Percentiles rank a stretch among this genome's conserved stretches.
phyloP scores from a whole-genome alignment of 1,284 basidiomycete genomes.

The Ganoderma lingzhi region DNA sequence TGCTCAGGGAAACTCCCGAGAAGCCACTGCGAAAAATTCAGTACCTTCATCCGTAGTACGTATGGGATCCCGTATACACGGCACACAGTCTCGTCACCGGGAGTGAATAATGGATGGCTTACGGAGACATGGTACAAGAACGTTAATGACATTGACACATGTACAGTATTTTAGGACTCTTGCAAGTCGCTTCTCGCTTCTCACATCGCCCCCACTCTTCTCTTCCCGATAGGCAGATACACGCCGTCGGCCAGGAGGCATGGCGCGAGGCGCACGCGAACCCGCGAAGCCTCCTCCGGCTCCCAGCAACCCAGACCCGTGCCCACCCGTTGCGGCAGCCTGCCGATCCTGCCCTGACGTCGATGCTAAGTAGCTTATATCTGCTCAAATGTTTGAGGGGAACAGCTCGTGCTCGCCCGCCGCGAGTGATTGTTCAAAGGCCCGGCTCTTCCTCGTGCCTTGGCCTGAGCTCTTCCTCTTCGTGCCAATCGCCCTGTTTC shows the following conservation, averaged over 20 bases:
- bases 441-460: not conserved
- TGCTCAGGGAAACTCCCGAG: not conserved
- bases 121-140: not conserved
- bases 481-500: not conserved
- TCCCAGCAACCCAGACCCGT: not conserved
- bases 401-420: not conserved
- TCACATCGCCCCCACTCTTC: not conserved
- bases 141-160: not conserved
- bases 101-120: not conserved
- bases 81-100: not conserved
- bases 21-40: not conserved
- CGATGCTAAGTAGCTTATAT: not conserved
- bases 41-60: not conserved
- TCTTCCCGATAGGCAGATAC: not conserved
- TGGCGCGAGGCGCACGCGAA: not conserved
- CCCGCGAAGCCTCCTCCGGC: not conserved
- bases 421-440: not conserved
- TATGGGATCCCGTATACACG: not conserved
- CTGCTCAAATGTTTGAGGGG: too few species aligned
- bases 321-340: not conserved
- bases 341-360: not conserved
- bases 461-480: not conserved
- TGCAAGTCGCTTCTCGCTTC: not conserved
- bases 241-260: not conserved
- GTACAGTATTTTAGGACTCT: not conserved